A percentile compares a stretch with the other conserved stretches of the same genome.
Evolutionary conservation across 352 stramenopile genomes (phyloP).

Genomic region (Globisporangium radiosum): DNA sequence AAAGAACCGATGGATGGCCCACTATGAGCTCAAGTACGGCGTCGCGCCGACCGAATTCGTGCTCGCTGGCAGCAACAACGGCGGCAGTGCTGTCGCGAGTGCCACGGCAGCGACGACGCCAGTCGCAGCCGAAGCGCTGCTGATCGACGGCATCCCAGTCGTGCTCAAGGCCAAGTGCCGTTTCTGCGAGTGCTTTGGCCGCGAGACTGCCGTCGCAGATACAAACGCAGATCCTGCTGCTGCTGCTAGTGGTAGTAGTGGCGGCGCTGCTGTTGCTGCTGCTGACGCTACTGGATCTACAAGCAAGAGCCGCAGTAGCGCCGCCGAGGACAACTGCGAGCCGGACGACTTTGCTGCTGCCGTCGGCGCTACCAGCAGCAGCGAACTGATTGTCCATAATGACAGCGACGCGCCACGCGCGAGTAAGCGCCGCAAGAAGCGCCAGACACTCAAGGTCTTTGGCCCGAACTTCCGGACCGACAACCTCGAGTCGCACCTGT

Average conservation of each 20-base stretch:
- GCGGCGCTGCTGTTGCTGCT: not conserved
- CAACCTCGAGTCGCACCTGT: conserved; percentile 49
- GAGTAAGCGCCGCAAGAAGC: conserved; percentile 42
- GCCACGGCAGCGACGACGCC: not conserved
- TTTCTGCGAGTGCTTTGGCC: conserved; percentile 53
- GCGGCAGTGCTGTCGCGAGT: conserved; percentile 3
- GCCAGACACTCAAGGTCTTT: conserved; percentile 56
- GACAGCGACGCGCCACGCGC: conserved; percentile 6
- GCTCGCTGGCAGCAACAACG: conserved; percentile 8
- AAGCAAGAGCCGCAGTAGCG: not conserved
- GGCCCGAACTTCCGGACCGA: conserved; percentile 51
- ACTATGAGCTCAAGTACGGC: conserved; percentile 62
- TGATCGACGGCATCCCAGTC: conserved; percentile 15
- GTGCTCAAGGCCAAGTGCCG: conserved; percentile 50
- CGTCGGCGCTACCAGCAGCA: not conserved
- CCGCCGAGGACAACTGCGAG: not conserved
- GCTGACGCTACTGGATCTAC: not conserved
- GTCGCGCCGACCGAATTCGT: conserved; percentile 38
- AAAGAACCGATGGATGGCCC: conserved; percentile 58
- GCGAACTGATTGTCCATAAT: not conserved
- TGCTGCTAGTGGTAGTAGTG: not conserved
- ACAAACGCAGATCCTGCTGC: too few relatives aligned
- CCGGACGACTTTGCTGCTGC: conserved; percentile 10
- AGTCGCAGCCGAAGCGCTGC: conserved; percentile 3
- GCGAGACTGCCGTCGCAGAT: conserved; percentile 16